These are phyloP conservation scores for Rusavskia elegans DNA, from an alignment of 495 filamentous ascomycete genomes.

Conservation along the genomic window DNA sequence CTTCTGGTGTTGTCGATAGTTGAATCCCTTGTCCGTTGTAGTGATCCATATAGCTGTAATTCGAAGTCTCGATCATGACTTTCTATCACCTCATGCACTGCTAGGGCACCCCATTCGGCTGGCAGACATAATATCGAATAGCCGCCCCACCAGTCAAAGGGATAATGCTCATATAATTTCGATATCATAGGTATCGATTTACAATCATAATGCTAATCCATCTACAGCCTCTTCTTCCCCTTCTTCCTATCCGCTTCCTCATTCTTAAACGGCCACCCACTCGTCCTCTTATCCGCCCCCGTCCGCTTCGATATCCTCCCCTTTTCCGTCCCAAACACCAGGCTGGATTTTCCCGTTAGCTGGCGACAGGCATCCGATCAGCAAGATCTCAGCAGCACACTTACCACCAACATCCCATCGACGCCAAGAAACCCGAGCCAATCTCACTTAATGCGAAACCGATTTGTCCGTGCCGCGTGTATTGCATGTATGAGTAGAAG, in stretches of 20 bases:
- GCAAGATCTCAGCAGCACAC: slow-evolving; percentile 49
- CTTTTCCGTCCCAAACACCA: neutral
- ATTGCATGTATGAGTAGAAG: slow-evolving; percentile 55
- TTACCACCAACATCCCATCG: slow-evolving; percentile 55
- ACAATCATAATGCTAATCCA: too few species aligned
- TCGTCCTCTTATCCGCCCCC: slow-evolving; percentile 63
- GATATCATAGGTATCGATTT: too few species aligned
- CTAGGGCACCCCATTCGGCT: too few species aligned
- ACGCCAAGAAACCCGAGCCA: slow-evolving; percentile 36
- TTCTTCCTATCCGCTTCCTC: slow-evolving; percentile 40
- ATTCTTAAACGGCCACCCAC: slow-evolving; percentile 58
- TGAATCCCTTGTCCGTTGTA: too few species aligned
- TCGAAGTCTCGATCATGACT: too few species aligned
- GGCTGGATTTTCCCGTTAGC: slow-evolving; percentile 17
- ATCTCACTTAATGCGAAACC: slow-evolving; percentile 38
- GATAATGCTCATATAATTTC: too few species aligned
- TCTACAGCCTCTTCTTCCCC: slow-evolving; percentile 22
- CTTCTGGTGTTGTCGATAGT: too few species aligned
- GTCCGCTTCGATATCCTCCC: slow-evolving; percentile 21
- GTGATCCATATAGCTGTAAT: too few species aligned
- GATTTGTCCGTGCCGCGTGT: slow-evolving; percentile 31
- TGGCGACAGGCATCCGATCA: slow-evolving; percentile 30
- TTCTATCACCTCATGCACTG: too few species aligned
- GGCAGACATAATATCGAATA: too few species aligned
- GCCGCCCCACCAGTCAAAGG: too few species aligned